Evolutionary conservation across 208 protist genomes (phyloP).

Genomic region (Crithidia fasciculata): DNA sequence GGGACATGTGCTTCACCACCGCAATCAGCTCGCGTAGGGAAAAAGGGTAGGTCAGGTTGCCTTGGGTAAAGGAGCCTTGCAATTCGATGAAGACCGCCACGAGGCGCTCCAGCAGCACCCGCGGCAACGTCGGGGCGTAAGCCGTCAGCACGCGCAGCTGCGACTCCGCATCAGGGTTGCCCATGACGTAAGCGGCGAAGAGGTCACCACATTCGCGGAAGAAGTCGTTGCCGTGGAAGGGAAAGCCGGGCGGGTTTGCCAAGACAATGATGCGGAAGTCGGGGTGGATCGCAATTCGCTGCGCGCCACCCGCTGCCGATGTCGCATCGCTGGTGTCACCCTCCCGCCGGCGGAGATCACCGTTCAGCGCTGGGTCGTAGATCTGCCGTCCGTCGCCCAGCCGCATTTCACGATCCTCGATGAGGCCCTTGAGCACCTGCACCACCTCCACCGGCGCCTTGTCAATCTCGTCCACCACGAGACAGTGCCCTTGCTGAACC

Average conservation of each 20-base stretch:
- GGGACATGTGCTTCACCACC: conserved; percentile 92
- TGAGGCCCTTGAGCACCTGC: conserved; percentile 88
- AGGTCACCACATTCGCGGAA: conserved; percentile 92
- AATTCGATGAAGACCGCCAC: conserved; percentile 82
- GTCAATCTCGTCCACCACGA: conserved; percentile 97
- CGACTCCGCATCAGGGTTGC: conserved; percentile 87
- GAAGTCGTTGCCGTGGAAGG: conserved; percentile 96
- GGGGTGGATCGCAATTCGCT: conserved; percentile 62
- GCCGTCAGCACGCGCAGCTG: conserved; percentile 82
- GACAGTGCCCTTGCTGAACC: conserved; percentile 87
- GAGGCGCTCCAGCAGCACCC: conserved; percentile 57
- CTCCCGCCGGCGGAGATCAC: background rate
- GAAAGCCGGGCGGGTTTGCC: conserved; percentile 93
- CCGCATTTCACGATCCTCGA: conserved; percentile 88
- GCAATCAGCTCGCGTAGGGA: conserved; percentile 94
- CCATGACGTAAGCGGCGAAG: conserved; percentile 91
- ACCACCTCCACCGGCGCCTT: conserved; percentile 95
- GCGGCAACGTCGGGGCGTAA: conserved; percentile 75
- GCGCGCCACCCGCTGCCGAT: background rate
- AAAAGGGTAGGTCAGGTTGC: conserved; percentile 91
- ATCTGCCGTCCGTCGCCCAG: conserved; percentile 84
- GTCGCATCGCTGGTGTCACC: background rate
- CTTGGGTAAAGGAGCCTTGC: conserved; percentile 75
- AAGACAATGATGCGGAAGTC: conserved; percentile 90
- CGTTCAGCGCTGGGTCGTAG: conserved; percentile 35